Conservation (phyloP, 805 yeast genomes). For the Vanderwaltozyma yarrowii region DNA sequence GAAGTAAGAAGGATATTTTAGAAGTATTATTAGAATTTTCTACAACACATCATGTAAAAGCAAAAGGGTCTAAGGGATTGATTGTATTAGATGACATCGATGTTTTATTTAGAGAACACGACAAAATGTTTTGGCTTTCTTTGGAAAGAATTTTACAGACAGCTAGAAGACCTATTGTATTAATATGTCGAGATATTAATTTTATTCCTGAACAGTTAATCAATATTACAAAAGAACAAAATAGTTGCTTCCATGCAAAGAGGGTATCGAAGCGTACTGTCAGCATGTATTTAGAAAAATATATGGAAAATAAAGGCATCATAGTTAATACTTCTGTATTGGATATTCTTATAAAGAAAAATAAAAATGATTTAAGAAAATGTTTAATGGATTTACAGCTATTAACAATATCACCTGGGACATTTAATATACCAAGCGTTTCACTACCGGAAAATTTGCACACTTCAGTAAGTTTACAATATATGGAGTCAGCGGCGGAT, state of each 20-base stretch:
- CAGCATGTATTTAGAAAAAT: conserved; percentile 29
- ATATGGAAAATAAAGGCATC: conserved; percentile 22
- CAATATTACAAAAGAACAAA: conserved; percentile 36
- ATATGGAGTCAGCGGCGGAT: too few relatives aligned
- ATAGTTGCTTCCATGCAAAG: conserved; percentile 30
- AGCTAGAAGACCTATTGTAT: conserved; percentile 58
- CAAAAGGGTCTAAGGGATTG: conserved; percentile 41
- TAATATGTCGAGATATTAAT: conserved; percentile 47
- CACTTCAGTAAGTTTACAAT: conserved; percentile 2
- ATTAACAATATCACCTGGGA: conserved; percentile 8
- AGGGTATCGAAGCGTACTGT: conserved; percentile 17
- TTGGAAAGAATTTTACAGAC: conserved; percentile 49
- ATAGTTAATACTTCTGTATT: conserved; percentile 28
- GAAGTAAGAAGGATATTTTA: conserved; percentile 63
- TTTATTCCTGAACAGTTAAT: conserved; percentile 40
- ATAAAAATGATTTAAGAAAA: conserved; percentile 37
- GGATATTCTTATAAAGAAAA: conserved; percentile 18
- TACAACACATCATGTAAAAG: conserved; percentile 72
- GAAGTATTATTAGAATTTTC: conserved; percentile 65
- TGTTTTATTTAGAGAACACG: conserved; percentile 60
- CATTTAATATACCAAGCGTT: not conserved
- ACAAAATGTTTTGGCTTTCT: conserved; percentile 71
- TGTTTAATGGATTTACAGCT: conserved; percentile 38
- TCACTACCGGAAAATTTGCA: not conserved
- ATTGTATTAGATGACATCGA: conserved; percentile 84